phyloP scores from a whole-genome alignment of 352 stramenopile genomes.

The Globisporangium cylindrosporum region DNA sequence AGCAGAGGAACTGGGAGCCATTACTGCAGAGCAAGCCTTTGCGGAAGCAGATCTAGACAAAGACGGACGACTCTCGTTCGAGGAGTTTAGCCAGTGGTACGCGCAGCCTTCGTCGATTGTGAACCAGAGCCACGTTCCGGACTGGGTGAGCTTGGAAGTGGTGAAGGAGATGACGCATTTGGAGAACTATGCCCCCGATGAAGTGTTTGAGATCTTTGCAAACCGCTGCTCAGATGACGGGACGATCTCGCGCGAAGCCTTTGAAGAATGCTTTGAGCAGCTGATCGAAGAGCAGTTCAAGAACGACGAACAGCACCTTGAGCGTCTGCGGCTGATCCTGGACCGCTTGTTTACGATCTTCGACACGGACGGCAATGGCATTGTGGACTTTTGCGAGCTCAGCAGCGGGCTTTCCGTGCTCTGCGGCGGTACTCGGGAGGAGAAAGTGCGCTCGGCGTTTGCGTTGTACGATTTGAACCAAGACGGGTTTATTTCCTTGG shows the following conservation, averaged over 20 bases:
- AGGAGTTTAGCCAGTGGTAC: conserved; percentile 85
- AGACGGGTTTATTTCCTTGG: conserved; percentile 80
- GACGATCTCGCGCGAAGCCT: conserved; percentile 74
- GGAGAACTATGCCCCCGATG: conserved; percentile 72
- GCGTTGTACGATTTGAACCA: conserved; percentile 85
- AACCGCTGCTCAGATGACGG: conserved; percentile 76
- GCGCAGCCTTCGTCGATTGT: conserved; percentile 37
- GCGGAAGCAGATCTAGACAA: conserved; percentile 68
- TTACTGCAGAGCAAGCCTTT: conserved; percentile 83
- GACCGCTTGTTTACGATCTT: conserved; percentile 83
- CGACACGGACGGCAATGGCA: conserved; percentile 69
- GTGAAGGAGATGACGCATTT: conserved; percentile 86
- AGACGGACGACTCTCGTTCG: conserved; percentile 79
- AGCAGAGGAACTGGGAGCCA: conserved; percentile 64
- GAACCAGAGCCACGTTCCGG: conserved; percentile 28
- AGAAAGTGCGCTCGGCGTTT: conserved; percentile 87
- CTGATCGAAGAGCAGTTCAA: conserved; percentile 83
- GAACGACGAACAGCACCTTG: conserved; percentile 59
- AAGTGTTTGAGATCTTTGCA: conserved; percentile 88
- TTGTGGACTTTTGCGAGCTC: conserved; percentile 85
- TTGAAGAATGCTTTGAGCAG: conserved; percentile 82
- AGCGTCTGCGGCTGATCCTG: conserved; percentile 64
- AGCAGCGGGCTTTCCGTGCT: conserved; percentile 79
- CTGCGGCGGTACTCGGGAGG: conserved; percentile 73
- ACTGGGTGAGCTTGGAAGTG: conserved; percentile 75